Percentiles rank a stretch among this genome's conserved stretches.
Conservation (phyloP, 2,329 filamentous ascomycete species). For the Diplocarpon rosae region DNA sequence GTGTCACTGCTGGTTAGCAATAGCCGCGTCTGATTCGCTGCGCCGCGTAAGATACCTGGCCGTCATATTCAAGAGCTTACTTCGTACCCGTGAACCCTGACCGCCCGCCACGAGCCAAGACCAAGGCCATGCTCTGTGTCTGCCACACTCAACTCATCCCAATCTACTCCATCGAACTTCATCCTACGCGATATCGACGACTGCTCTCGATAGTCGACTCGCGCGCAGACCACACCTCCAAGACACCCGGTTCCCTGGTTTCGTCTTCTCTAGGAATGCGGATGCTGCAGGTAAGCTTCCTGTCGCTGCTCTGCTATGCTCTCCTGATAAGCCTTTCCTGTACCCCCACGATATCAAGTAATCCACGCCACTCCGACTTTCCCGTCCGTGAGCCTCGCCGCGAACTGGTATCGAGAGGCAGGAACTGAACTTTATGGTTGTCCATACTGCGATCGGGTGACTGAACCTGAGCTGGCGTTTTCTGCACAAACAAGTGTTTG, state of each 20-base stretch:
- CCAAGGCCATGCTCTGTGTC: not conserved
- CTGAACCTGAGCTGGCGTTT: too few species aligned
- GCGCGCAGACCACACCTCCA: not conserved
- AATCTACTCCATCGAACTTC: slow-evolving; percentile 2
- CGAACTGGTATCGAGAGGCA: not conserved
- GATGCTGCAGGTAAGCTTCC: slow-evolving; percentile 28
- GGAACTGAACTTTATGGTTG: not conserved
- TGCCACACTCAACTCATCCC: not conserved
- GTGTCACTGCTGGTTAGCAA: not conserved
- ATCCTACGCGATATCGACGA: slow-evolving; percentile 19
- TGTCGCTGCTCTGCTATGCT: slow-evolving; percentile 2
- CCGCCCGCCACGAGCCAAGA: not conserved
- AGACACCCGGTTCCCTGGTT: not conserved
- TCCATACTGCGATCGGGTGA: not conserved
- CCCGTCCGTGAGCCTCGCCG: slow-evolving; percentile 5
- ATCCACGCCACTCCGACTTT: slow-evolving; percentile 10
- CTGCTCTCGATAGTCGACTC: slow-evolving; percentile 5
- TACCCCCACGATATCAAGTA: slow-evolving; percentile 14
- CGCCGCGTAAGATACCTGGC: too few species aligned
- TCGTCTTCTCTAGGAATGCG: slow-evolving; percentile 14
- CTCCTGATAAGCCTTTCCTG: slow-evolving; percentile 13
- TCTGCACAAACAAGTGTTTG: too few species aligned
- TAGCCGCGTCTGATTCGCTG: not conserved
- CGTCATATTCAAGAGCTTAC: too few species aligned
- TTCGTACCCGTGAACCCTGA: too few species aligned